Conservation (phyloP, 2,329 filamentous ascomycete genomes). For the Sporothrix euskadiensis region DNA sequence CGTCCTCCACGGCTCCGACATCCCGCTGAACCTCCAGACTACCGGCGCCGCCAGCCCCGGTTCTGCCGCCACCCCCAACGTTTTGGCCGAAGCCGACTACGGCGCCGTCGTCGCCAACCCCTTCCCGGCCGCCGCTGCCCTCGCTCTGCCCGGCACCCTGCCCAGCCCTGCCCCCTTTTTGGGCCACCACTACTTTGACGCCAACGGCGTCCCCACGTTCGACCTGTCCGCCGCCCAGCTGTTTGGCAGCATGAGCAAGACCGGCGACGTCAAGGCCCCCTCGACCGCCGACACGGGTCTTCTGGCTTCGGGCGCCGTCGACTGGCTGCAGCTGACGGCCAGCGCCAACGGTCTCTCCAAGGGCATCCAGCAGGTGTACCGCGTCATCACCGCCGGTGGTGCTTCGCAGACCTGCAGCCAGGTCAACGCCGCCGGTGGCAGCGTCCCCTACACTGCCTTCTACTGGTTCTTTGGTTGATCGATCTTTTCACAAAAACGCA, state of each 20-base stretch:
- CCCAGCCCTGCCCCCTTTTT: conserved; percentile 46
- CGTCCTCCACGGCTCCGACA: conserved; percentile 44
- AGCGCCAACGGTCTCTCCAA: conserved; percentile 35
- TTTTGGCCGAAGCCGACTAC: conserved; percentile 39
- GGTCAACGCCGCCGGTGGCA: conserved; percentile 47
- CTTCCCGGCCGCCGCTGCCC: conserved; percentile 45
- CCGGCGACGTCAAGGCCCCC: conserved; percentile 56
- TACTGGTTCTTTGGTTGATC: conserved; percentile 58
- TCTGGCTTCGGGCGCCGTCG: conserved; percentile 53
- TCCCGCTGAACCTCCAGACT: conserved; percentile 52
- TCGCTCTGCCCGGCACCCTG: conserved; percentile 40
- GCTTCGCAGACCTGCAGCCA: conserved; percentile 46
- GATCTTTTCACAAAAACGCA: background rate
- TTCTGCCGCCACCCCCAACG: conserved; percentile 31
- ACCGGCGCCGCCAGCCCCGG: conserved; percentile 37
- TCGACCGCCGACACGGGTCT: conserved; percentile 48
- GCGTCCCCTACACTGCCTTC: conserved; percentile 57
- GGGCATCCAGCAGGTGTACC: conserved; percentile 51
- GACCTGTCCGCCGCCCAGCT: conserved; percentile 48
- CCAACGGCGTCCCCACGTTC: conserved; percentile 58
- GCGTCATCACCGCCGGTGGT: conserved; percentile 58
- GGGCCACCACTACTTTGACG: conserved; percentile 69
- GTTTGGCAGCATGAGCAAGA: conserved; percentile 50
- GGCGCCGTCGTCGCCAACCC: conserved; percentile 50
- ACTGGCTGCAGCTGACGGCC: conserved; percentile 53